Conservation (phyloP, 2,329 filamentous ascomycete species). For the Niveomyces coronatus region DNA sequence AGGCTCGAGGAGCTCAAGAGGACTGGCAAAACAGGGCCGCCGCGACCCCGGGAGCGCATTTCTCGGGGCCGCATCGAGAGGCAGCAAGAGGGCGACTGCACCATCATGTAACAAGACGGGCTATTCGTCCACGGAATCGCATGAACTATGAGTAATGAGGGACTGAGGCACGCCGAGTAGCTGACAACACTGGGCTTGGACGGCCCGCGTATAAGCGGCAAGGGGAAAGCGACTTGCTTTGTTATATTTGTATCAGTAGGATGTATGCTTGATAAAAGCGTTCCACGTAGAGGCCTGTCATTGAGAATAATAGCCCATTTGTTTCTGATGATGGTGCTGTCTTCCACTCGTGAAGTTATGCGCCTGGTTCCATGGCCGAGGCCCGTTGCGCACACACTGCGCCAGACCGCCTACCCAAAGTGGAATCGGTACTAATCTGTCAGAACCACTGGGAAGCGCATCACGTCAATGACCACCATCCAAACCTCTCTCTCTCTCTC, state of each 20-base stretch:
- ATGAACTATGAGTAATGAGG: too few relatives aligned
- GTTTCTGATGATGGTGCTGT: too few relatives aligned
- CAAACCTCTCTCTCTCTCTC: background rate
- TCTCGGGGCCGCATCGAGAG: conserved; percentile 72
- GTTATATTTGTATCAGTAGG: background rate
- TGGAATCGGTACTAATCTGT: background rate
- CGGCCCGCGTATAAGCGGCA: background rate
- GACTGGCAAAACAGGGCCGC: conserved; percentile 53
- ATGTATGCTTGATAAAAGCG: too few relatives aligned
- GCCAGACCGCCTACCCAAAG: conserved; percentile 8
- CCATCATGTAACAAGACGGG: conserved; percentile 55
- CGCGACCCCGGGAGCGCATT: conserved; percentile 67
- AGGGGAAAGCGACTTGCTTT: conserved; percentile 2
- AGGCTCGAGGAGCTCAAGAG: conserved; percentile 85
- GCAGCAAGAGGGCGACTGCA: conserved; percentile 82
- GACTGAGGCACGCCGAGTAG: background rate
- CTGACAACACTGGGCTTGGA: background rate
- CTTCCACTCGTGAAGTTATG: too few relatives aligned
- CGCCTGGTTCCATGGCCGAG: too few relatives aligned
- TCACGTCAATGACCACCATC: conserved; percentile 1
- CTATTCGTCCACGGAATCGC: too few relatives aligned
- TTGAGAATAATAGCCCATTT: background rate
- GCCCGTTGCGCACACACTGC: too few relatives aligned
- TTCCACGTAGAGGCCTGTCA: background rate
- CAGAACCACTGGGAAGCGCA: background rate